These are phyloP conservation scores for Thuja plicata DNA, from an alignment of 83 land plant species.

Conservation along the genomic window DNA sequence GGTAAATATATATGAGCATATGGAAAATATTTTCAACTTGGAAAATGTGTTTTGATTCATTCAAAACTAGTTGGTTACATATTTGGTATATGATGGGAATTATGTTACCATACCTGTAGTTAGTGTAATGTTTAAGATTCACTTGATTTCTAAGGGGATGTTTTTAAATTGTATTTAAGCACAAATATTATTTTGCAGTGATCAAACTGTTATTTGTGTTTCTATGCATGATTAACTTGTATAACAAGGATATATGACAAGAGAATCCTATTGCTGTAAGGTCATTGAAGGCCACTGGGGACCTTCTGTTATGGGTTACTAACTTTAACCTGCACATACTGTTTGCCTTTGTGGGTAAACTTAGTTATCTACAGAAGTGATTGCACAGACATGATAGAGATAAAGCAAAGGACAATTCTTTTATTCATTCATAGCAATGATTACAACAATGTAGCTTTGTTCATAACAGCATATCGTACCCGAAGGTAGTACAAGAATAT, in stretches of 20 bases:
- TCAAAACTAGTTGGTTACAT: not conserved
- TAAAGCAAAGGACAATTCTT: no score
- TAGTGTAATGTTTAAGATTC: not conserved
- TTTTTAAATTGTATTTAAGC: not conserved
- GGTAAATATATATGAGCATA: constrained; percentile 17
- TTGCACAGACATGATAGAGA: no score
- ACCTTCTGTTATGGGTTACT: not conserved
- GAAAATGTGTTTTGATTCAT: not conserved
- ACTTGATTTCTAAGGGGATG: no score
- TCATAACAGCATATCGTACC: no score
- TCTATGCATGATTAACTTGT: not conserved
- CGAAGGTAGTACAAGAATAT: no score
- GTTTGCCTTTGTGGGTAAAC: no score
- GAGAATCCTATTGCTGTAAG: not conserved
- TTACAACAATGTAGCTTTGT: no score
- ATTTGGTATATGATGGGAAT: not conserved
- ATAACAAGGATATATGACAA: not conserved
- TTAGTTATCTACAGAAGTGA: no score
- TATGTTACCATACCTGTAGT: not conserved
- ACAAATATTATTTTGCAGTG: not conserved
- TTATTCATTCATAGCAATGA: no score
- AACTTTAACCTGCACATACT: not conserved
- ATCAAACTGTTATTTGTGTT: not conserved
- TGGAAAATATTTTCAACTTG: not conserved
- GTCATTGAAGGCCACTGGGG: not conserved